These are phyloP conservation scores for Hypoxylon fragiforme DNA, from an alignment of 495 filamentous ascomycete species.

Conservation along the genomic window DNA sequence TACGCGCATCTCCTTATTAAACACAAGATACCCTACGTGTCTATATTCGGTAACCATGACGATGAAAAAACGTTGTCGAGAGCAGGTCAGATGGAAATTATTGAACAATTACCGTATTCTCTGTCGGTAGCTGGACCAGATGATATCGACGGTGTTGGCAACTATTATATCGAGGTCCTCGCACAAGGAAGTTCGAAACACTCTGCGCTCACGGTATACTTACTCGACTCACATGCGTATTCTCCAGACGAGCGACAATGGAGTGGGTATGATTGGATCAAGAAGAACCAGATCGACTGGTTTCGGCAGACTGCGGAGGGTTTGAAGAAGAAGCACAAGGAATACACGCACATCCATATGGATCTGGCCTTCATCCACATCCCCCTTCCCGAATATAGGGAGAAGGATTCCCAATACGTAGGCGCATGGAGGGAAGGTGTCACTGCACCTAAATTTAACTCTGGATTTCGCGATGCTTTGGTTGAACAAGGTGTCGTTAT, in stretches of 20 bases:
- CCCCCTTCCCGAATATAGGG: conserved; percentile 83
- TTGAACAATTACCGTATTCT: conserved; percentile 85
- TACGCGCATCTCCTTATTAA: conserved; percentile 83
- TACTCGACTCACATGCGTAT: conserved; percentile 92
- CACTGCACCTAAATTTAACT: conserved; percentile 87
- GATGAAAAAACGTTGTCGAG: conserved; percentile 85
- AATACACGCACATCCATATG: conserved; percentile 90
- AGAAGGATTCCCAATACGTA: conserved; percentile 52
- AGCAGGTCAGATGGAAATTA: conserved; percentile 75
- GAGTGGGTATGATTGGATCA: conserved; percentile 93
- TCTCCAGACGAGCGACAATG: conserved; percentile 86
- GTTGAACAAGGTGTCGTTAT: conserved; percentile 81
- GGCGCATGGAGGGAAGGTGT: conserved; percentile 74
- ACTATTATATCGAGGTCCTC: conserved; percentile 91
- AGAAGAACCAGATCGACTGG: conserved; percentile 91
- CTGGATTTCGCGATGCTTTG: conserved; percentile 82
- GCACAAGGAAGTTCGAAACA: conserved; percentile 76
- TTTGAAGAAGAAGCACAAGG: conserved; percentile 68
- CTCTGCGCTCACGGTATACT: conserved; percentile 87
- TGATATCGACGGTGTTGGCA: conserved; percentile 85
- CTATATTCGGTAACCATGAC: conserved; percentile 97
- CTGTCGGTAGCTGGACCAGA: conserved; percentile 79
- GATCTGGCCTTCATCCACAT: conserved; percentile 98
- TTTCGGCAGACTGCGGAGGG: conserved; percentile 75
- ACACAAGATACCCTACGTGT: conserved; percentile 86